phyloP scores from a whole-genome alignment of 2,329 filamentous ascomycete genomes.

The Raffaelea albimanens region DNA sequence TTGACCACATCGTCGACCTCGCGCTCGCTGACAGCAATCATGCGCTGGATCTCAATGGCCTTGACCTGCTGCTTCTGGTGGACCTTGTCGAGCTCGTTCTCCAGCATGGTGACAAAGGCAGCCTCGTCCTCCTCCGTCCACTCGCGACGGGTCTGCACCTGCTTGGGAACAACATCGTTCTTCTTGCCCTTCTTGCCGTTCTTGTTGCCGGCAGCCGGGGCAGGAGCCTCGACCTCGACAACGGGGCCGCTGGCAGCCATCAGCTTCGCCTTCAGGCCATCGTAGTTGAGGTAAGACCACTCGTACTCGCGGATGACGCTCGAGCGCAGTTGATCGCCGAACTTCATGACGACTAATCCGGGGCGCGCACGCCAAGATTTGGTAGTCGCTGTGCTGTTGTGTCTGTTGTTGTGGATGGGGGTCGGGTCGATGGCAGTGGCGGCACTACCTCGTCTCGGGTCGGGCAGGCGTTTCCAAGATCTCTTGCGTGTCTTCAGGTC shows the following conservation, averaged over 20 bases:
- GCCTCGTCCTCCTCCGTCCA: conserved; percentile 93
- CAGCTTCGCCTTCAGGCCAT: conserved; percentile 79
- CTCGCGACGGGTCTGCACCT: conserved; percentile 34
- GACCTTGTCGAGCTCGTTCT: conserved; percentile 92
- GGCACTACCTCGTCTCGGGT: conserved; percentile 3
- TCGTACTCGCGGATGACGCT: conserved; percentile 95
- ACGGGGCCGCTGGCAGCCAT: conserved; percentile 56
- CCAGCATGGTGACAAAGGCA: conserved; percentile 75
- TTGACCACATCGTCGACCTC: conserved; percentile 84
- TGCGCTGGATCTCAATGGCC: conserved; percentile 85
- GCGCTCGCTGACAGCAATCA: conserved; percentile 78
- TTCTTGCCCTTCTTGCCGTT: conserved; percentile 20
- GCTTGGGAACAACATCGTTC: conserved; percentile 5
- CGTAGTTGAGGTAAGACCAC: conserved; percentile 98
- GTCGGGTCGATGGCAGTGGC: background rate
- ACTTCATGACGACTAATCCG: conserved; percentile 60
- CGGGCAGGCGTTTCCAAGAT: conserved; percentile 29
- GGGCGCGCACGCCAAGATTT: conserved; percentile 30
- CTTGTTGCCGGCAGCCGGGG: conserved; percentile 8
- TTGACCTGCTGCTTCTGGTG: conserved; percentile 97
- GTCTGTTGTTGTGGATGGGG: background rate
- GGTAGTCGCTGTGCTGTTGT: conserved; percentile 7
- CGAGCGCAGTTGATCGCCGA: conserved; percentile 92
- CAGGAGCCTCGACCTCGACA: conserved; percentile 20
- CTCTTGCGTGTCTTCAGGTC: conserved; percentile 32